Evolutionary conservation across 2,329 filamentous ascomycete species (phyloP).

Genomic region (Hypoxylon rubiginosum): DNA sequence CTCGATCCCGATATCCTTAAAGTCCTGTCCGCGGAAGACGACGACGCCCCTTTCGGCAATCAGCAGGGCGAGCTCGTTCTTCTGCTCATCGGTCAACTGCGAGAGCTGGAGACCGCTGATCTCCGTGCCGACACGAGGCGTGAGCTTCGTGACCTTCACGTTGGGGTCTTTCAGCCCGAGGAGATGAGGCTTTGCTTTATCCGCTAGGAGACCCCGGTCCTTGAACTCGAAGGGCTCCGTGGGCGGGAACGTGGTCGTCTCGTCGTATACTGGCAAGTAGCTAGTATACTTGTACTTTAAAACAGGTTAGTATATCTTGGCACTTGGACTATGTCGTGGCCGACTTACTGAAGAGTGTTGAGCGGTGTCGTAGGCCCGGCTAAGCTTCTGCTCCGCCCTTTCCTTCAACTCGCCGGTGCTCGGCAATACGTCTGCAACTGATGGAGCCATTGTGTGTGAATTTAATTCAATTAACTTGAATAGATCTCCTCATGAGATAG

Average conservation of each 20-base stretch:
- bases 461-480: constrained; percentile 14
- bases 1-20: constrained; percentile 56
- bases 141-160: constrained; percentile 46
- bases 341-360: constrained; percentile 45
- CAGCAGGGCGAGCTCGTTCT: constrained; percentile 47
- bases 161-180: constrained; percentile 51
- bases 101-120: constrained; percentile 48
- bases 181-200: constrained; percentile 59
- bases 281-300: constrained; percentile 53
- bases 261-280: constrained; percentile 55
- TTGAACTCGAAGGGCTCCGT: constrained; percentile 57
- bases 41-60: constrained; percentile 49
- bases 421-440: constrained; percentile 44
- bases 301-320: constrained; percentile 14
- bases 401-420: constrained; percentile 41
- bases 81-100: constrained; percentile 46
- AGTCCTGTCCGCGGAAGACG: constrained; percentile 48
- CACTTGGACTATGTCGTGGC: background rate
- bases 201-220: constrained; percentile 57
- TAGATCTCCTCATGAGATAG: background rate
- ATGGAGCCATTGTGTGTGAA: constrained; percentile 45
- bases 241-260: constrained; percentile 54
- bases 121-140: constrained; percentile 48
- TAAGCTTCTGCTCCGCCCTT: constrained; percentile 44
- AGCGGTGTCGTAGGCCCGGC: constrained; percentile 41